phyloP scores from a whole-genome alignment of 2,329 filamentous ascomycete species.

The Alternaria atra region DNA sequence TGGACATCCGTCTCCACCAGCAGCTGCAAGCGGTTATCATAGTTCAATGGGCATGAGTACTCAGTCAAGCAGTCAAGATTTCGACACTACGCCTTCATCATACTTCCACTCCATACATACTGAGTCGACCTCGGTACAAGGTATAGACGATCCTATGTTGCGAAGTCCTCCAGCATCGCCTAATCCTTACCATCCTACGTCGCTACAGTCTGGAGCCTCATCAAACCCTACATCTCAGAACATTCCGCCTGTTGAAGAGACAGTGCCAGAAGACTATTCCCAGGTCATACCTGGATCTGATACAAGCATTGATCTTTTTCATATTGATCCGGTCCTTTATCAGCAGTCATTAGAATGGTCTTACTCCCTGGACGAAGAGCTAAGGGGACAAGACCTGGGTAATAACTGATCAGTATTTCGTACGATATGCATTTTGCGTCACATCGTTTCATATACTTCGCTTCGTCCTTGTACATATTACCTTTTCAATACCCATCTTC shows the following conservation, averaged over 20 bases:
- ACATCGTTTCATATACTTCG: background rate
- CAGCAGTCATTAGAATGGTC: background rate
- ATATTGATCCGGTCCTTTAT: background rate
- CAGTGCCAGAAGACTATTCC: background rate
- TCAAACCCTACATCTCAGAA: background rate
- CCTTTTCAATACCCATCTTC: background rate
- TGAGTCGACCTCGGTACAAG: background rate
- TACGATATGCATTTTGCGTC: background rate
- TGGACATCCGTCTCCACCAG: background rate
- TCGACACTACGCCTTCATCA: conserved; percentile 1
- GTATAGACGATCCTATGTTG: background rate
- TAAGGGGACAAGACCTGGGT: background rate
- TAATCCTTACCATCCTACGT: background rate
- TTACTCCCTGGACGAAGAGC: background rate
- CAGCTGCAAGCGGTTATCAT: background rate
- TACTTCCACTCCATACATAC: background rate
- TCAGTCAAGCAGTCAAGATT: conserved; percentile 4
- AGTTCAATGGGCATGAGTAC: conserved; percentile 6
- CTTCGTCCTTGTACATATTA: background rate
- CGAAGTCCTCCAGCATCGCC: conserved; percentile 3
- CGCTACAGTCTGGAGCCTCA: background rate
- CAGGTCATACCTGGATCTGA: background rate
- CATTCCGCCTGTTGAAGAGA: background rate
- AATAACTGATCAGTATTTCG: background rate
- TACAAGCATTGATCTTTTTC: background rate